Evolutionary conservation across 345 rosid species (phyloP).

Genomic region (Odontarrhena argentea): DNA sequence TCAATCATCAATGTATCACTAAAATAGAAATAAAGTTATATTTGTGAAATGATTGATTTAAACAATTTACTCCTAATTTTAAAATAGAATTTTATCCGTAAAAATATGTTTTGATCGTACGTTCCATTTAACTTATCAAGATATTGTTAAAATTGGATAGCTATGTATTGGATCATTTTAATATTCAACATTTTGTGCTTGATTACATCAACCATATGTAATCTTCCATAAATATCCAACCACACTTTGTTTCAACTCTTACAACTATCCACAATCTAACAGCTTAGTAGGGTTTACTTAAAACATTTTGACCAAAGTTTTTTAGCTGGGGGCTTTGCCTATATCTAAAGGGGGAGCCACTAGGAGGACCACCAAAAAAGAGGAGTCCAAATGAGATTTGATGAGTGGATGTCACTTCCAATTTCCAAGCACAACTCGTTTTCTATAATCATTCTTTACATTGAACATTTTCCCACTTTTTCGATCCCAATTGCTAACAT

Average conservation of each 20-base stretch:
- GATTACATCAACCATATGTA: conserved; percentile 9
- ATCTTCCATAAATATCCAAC: background rate
- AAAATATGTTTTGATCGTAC: background rate
- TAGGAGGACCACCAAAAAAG: conserved; percentile 23
- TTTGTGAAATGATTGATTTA: background rate
- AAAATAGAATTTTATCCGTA: background rate
- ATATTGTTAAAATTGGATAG: background rate
- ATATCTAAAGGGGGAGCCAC: conserved; percentile 29
- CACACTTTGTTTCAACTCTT: conserved; percentile 22
- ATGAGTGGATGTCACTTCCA: conserved; percentile 39
- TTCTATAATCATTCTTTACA: conserved; percentile 27
- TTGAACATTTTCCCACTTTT: conserved; percentile 4
- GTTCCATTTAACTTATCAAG: background rate
- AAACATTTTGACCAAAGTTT: conserved; percentile 13
- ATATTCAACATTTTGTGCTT: background rate
- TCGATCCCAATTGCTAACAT: conserved; percentile 13
- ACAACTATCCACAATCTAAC: conserved; percentile 15
- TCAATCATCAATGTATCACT: background rate
- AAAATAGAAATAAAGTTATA: background rate
- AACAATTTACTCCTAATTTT: background rate
- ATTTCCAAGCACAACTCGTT: conserved; percentile 30
- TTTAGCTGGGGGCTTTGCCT: conserved; percentile 28
- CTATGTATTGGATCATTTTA: background rate
- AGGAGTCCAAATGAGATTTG: conserved; percentile 32
- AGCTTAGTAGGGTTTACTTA: background rate